Base-by-base conservation (phyloP, 2,329 filamentous ascomycete genomes). In the Aspergillus versicolor region DNA sequence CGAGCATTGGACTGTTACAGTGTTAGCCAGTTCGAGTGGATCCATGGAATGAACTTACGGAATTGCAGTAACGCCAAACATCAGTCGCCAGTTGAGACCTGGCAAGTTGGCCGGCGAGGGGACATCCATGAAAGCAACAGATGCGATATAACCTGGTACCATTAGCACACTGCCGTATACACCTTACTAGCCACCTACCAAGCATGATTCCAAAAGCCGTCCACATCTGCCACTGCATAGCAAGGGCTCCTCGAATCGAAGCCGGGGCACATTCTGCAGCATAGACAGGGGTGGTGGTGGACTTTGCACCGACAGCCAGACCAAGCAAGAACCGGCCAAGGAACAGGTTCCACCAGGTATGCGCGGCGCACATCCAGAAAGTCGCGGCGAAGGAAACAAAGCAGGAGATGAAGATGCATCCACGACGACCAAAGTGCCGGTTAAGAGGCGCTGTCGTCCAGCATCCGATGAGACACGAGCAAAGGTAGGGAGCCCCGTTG, bases 31-130 rank as follows among this genome's bases (percentile, higher is more conserved):
- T 1, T 9, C 2, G 22, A 21, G 1, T 7, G 12, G 0, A 5
- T 8, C 2, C 8, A 1, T 21, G 30, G 42, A 9, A 32, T 15
- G 0, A 8, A 19, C 51, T 19, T 38, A 53, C 44, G 84, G 83
- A 2, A 88, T 78, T 62, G 88, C 82, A 8, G 87, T 87, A 6
- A 85, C 88, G 2, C 81, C 85, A 66, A 90, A 81, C 84, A 89
- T 88, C 32, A 89, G 75, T 38, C 87, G 82, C 87, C 88, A 90
- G 61, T 86, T 75, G 24, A 82, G 78, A 21, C 86, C 84, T 3
- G 55, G n/a, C 4, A 53, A 34, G 2, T 12, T 37, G 13, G 40
- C 51, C 2, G 21, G 27, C 27, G 27, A 40, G 1, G 68, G 62
- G 11, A 75, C 60, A 15, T 67, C 62, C 65, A 73, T 73, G 58